Conservation (phyloP, 2,329 filamentous ascomycete genomes). For the Chalaropsis thielavioides region DNA sequence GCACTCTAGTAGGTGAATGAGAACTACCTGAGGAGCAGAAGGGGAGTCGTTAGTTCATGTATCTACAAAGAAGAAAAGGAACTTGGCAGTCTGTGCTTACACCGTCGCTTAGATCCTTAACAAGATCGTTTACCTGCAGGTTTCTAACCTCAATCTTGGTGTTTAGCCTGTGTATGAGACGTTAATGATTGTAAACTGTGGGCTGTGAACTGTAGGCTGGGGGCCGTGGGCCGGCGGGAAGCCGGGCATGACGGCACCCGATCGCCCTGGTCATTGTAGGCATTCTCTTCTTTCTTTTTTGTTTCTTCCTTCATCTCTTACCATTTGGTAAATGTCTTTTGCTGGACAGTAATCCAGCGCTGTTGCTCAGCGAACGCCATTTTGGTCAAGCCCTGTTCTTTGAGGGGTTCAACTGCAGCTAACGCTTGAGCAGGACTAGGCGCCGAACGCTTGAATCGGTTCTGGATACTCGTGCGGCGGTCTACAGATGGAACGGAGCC, state of each 20-base stretch:
- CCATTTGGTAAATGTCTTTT: conserved; percentile 99
- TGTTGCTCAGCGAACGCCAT: conserved; percentile 53
- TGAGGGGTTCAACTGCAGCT: conserved; percentile 33
- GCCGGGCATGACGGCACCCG: no score
- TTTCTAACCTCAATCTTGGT: conserved; percentile 73
- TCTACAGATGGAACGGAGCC: conserved; percentile 20
- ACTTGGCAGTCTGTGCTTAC: conserved; percentile 40
- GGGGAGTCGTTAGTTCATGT: neutral
- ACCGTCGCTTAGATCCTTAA: conserved; percentile 81
- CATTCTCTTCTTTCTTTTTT: neutral
- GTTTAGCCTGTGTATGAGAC: conserved; percentile 55
- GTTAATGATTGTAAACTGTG: neutral
- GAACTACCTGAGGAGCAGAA: conserved; percentile 49
- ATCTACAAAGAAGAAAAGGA: neutral
- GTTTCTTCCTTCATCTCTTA: conserved; percentile 20
- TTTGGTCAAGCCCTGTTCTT: conserved; percentile 38
- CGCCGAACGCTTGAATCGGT: conserved; percentile 26
- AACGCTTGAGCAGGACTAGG: conserved; percentile 30
- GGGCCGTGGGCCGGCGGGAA: neutral
- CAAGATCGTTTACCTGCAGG: conserved; percentile 73
- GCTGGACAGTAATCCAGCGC: conserved; percentile 67
- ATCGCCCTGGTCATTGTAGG: neutral
- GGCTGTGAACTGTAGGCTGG: neutral
- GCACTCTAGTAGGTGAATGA: conserved; percentile 95
- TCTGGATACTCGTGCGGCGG: conserved; percentile 22